A percentile compares a stretch with the other conserved stretches of the same genome.
These are phyloP conservation scores for Mortierella sp. DNA, from an alignment of 371 early-diverging fungal genomes.

Conservation along the genomic window DNA sequence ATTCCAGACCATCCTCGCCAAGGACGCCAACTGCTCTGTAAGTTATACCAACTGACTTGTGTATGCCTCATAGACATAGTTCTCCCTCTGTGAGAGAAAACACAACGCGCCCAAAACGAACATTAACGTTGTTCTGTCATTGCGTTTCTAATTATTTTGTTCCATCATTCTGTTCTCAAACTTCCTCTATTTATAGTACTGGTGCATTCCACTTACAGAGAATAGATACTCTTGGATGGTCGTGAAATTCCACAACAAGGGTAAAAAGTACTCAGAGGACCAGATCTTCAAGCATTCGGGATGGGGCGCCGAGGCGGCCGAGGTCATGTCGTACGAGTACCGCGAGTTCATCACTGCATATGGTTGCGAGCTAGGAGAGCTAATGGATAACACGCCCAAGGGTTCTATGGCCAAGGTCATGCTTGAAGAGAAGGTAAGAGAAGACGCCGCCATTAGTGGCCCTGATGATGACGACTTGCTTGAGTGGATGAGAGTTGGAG, in stretches of 20 bases:
- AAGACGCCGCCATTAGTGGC: neutral
- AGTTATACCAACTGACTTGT: neutral
- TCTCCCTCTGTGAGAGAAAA: neutral
- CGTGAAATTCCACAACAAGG: conserved; percentile 26
- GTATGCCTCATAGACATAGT: neutral
- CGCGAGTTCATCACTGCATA: conserved; percentile 26
- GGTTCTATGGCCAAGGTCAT: conserved; percentile 40
- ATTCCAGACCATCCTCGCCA: conserved; percentile 39
- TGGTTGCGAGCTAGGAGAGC: conserved; percentile 25
- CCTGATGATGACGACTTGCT: neutral
- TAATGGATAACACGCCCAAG: conserved; percentile 34
- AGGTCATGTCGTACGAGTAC: conserved; percentile 19
- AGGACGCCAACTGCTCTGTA: conserved; percentile 34
- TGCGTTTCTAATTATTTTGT: neutral
- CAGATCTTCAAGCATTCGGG: conserved; percentile 31
- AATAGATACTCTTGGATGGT: conserved; percentile 40
- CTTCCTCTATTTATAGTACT: neutral
- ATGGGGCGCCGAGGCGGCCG: conserved; percentile 39
- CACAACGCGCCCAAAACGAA: neutral
- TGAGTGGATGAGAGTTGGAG: neutral
- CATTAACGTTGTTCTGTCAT: neutral
- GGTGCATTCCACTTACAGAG: conserved; percentile 41
- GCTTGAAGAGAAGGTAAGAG: conserved; percentile 40
- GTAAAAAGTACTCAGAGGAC: conserved; percentile 31
- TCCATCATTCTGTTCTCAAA: neutral